These are phyloP conservation scores for Quercus phellos DNA, from an alignment of 331 rosid genomes.

Conservation along the genomic window DNA sequence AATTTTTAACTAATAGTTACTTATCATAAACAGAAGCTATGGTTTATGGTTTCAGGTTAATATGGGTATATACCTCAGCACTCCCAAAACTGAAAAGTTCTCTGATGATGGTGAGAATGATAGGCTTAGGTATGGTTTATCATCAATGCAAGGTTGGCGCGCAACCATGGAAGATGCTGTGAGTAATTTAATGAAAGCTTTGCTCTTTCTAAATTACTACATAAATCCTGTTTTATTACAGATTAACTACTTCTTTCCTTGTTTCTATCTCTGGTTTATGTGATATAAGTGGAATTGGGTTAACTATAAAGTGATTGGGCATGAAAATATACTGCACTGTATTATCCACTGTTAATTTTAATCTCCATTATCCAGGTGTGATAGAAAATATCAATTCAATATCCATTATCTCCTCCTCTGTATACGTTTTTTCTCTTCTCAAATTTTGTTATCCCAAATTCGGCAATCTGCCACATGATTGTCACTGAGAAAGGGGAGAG, in stretches of 20 bases:
- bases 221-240: conserved; percentile 1
- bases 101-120: conserved; percentile 84
- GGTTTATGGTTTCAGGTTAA: conserved; percentile 12
- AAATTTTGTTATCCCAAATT: too few species aligned
- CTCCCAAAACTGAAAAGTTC: conserved; percentile 82
- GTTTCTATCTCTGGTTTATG: neutral
- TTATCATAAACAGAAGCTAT: neutral
- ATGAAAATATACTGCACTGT: neutral
- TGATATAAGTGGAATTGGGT: neutral
- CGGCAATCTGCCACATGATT: too few species aligned
- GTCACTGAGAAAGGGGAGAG: too few species aligned
- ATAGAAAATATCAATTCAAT: neutral
- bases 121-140: conserved; percentile 67
- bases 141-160: conserved; percentile 99
- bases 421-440: too few species aligned
- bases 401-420: too few species aligned
- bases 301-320: neutral
- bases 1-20: neutral
- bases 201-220: neutral
- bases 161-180: conserved; percentile 98
- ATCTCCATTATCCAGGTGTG: neutral
- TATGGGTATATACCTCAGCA: conserved; percentile 93
- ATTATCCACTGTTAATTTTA: neutral
- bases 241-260: neutral
- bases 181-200: conserved; percentile 38